Evolutionary conservation across 345 rosid genomes (phyloP), one percentile per base, ranked within the genome.

Genomic region (Murraya koenigii): DNA sequence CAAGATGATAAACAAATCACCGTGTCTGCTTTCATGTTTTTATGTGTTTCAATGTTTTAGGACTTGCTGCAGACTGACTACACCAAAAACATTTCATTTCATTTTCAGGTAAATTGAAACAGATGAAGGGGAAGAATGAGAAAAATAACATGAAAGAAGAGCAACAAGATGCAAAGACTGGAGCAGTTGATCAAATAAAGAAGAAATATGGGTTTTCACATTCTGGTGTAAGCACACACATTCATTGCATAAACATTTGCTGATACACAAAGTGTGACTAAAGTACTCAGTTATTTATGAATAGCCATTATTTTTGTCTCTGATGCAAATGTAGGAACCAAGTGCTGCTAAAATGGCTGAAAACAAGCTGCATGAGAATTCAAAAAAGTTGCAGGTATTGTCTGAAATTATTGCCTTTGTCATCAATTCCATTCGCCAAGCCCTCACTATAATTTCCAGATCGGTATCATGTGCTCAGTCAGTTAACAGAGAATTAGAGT

Each of bases 311-410:
- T 55, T 25, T 66, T 22, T 67, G 15, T 70, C 30, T 61, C 33
- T 61, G 20, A 32, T 41, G 41, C 62, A 77, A 69, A 19, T 77
- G 82, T 86, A 93, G 99, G 98, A 95, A 66, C 38, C 88, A 54
- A 86, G 92, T 67, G 89, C 80, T 35, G 98, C 98, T 15, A 88
- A 84, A 87, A 77, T 90, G 85, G 97, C 99, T 61, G 89, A 93
- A 82, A 90, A 79, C 89, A 95, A 95, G 89, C 90, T 95, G 83
- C 93, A 87, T 8, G 97, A 95, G 49, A 93, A 93, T 64, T 22
- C 84, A 54, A 84, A 66, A 32, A 95, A 90, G 84, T 81, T 95
- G 77, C 97, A 95, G 97, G 98, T 94, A 82, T 2, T 7, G 22
- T 61, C 5, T 17, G 22, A 47, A 17, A 72, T 38, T 28, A 26